These are phyloP conservation scores for Aspergillus eucalypticola DNA, from an alignment of 2,329 filamentous ascomycete species.

Conservation along the genomic window DNA sequence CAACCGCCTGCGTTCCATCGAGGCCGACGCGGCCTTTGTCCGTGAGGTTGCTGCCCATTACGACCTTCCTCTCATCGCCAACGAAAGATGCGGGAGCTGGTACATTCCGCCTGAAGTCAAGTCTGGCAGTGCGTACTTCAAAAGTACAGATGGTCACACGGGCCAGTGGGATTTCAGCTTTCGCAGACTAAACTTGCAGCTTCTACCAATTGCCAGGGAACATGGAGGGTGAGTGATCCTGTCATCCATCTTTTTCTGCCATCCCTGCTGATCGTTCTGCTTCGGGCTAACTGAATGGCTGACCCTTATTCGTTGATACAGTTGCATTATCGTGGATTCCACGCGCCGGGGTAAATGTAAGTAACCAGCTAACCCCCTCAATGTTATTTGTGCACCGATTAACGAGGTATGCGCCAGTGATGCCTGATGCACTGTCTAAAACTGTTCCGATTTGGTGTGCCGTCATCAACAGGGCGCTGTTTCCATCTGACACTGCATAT, in stretches of 20 bases:
- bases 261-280: slow-evolving; percentile 3
- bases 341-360: slow-evolving; percentile 83
- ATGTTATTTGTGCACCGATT: slow-evolving; percentile 18
- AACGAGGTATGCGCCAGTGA: slow-evolving; percentile 52
- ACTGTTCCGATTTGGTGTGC: slow-evolving; percentile 93
- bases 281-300: slow-evolving; percentile 17
- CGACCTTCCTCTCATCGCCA: slow-evolving; percentile 74
- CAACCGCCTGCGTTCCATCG: slow-evolving; percentile 81
- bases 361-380: slow-evolving; percentile 25
- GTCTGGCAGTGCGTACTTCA: slow-evolving; percentile 83
- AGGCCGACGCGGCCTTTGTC: slow-evolving; percentile 74
- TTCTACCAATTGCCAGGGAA: slow-evolving; percentile 67
- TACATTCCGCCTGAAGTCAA: slow-evolving; percentile 72
- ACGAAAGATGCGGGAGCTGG: slow-evolving; percentile 96
- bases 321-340: slow-evolving; percentile 81
- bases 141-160: slow-evolving; percentile 93
- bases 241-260: not conserved
- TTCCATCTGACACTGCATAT: slow-evolving; percentile 56
- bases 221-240: slow-evolving; percentile 63
- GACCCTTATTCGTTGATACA: slow-evolving; percentile 18
- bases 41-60: slow-evolving; percentile 52
- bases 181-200: slow-evolving; percentile 78
- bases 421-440: slow-evolving; percentile 93
- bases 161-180: slow-evolving; percentile 89
- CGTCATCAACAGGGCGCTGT: slow-evolving; percentile 77